Conservation (phyloP, 805 yeast genomes). For the Candida chauliodis region DNA sequence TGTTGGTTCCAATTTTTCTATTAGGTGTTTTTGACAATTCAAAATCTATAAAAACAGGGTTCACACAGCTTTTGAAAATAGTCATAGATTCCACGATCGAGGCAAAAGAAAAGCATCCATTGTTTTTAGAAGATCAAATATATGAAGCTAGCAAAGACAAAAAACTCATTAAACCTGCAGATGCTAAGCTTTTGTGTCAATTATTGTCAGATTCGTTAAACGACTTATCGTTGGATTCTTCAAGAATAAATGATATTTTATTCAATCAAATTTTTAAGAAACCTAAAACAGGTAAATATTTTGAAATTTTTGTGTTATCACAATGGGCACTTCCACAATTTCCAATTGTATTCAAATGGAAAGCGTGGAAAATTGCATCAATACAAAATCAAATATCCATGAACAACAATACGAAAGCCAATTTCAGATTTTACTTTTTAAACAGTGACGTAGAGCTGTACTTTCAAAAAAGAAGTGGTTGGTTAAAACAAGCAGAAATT, state of each 20-base stretch:
- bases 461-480: conserved; percentile 37
- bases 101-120: conserved; percentile 30
- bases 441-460: conserved; percentile 28
- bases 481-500: conserved; percentile 40
- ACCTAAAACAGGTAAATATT: conserved; percentile 50
- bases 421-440: conserved; percentile 28
- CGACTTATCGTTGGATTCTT: conserved; percentile 28
- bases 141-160: conserved; percentile 50
- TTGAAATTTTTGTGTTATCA: conserved; percentile 61
- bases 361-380: conserved; percentile 32
- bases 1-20: conserved; percentile 56
- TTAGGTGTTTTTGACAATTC: conserved; percentile 52
- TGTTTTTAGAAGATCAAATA: conserved; percentile 51
- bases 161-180: conserved; percentile 62
- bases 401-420: conserved; percentile 17
- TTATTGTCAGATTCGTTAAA: conserved; percentile 19
- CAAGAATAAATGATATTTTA: conserved; percentile 21
- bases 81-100: conserved; percentile 33
- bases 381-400: conserved; percentile 14
- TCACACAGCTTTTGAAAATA: conserved; percentile 17
- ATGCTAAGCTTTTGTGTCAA: conserved; percentile 32
- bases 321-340: conserved; percentile 48
- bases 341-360: conserved; percentile 48
- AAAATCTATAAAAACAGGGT: conserved; percentile 44
- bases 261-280: conserved; percentile 36